Conservation (phyloP, 1,284 basidiomycete genomes). For the Xerocomus nothofagi region DNA sequence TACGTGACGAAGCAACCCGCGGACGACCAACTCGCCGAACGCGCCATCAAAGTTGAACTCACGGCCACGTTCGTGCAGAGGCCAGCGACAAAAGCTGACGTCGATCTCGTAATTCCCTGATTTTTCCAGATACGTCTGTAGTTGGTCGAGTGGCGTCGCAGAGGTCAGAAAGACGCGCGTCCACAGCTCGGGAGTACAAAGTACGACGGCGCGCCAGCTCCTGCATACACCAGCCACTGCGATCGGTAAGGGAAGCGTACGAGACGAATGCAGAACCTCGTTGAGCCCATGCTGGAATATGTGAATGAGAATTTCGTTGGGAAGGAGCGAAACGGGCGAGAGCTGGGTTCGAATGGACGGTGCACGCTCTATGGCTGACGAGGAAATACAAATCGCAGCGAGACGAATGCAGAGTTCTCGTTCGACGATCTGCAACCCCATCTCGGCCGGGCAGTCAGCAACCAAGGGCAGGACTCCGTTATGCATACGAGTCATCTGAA, state of each 20-base stretch:
- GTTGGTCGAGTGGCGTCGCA: constrained; percentile 2
- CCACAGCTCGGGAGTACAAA: constrained; percentile 17
- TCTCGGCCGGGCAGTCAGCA: neutral
- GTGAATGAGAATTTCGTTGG: constrained; percentile 19
- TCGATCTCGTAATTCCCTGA: constrained; percentile 12
- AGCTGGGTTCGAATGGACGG: constrained; percentile 8
- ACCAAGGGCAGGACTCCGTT: neutral
- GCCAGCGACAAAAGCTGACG: constrained; percentile 18
- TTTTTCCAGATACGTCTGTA: constrained; percentile 9
- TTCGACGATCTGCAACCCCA: neutral
- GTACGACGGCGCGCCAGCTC: constrained; percentile 13
- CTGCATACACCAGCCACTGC: constrained; percentile 17
- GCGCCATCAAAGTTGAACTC: neutral
- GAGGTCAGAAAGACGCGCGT: constrained; percentile 21
- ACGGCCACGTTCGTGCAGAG: neutral
- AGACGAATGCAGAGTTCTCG: neutral
- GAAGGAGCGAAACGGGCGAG: constrained; percentile 17
- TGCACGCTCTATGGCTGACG: neutral
- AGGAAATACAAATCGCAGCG: neutral
- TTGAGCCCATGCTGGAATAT: constrained; percentile 17
- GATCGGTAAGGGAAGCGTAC: constrained; percentile 4
- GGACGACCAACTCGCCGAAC: constrained; percentile 8
- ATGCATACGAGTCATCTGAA: constrained; percentile 1
- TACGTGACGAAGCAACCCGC: constrained; percentile 1
- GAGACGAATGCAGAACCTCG: neutral